phyloP scores from a whole-genome alignment of 2,329 filamentous ascomycete genomes.

The Raffaelea deltoideospora region DNA sequence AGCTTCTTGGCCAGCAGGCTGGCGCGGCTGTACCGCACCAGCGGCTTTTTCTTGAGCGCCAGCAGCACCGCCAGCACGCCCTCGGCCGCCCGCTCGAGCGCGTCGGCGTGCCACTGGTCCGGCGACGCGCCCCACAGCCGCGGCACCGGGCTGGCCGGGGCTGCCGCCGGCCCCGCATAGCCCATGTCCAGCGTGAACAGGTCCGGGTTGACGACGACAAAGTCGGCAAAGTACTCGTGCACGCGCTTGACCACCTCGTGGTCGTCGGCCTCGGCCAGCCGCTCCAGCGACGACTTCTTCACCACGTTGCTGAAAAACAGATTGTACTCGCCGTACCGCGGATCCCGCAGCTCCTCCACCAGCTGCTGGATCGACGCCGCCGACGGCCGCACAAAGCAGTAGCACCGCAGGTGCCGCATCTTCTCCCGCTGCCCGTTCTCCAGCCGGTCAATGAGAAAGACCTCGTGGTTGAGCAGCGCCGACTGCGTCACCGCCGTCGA shows the following conservation, averaged over 20 bases:
- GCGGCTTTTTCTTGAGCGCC: slow-evolving; percentile 87
- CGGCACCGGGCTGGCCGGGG: slow-evolving; percentile 23
- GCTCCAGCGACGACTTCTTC: slow-evolving; percentile 89
- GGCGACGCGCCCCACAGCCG: slow-evolving; percentile 67
- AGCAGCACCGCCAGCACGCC: slow-evolving; percentile 72
- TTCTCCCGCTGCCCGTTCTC: slow-evolving; percentile 85
- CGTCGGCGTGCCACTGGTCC: slow-evolving; percentile 82
- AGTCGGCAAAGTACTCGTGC: slow-evolving; percentile 95
- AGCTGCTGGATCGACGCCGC: slow-evolving; percentile 84
- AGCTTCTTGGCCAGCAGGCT: slow-evolving; percentile 85
- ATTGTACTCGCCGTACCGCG: slow-evolving; percentile 94
- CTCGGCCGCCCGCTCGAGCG: slow-evolving; percentile 73
- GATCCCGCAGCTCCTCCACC: slow-evolving; percentile 89
- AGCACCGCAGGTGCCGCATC: slow-evolving; percentile 90
- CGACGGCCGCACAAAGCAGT: slow-evolving; percentile 86
- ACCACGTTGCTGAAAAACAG: slow-evolving; percentile 96
- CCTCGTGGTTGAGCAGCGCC: slow-evolving; percentile 83
- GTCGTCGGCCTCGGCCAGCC: slow-evolving; percentile 89
- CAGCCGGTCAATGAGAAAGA: slow-evolving; percentile 92
- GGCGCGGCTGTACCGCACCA: slow-evolving; percentile 87
- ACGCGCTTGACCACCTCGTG: slow-evolving; percentile 91
- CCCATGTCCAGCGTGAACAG: slow-evolving; percentile 64
- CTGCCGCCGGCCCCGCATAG: not conserved
- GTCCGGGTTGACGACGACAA: slow-evolving; percentile 87
- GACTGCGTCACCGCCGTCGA: slow-evolving; percentile 95